Conservation (phyloP, 192 early-diverging fungal genomes). For the Spizellomyces sp. region DNA sequence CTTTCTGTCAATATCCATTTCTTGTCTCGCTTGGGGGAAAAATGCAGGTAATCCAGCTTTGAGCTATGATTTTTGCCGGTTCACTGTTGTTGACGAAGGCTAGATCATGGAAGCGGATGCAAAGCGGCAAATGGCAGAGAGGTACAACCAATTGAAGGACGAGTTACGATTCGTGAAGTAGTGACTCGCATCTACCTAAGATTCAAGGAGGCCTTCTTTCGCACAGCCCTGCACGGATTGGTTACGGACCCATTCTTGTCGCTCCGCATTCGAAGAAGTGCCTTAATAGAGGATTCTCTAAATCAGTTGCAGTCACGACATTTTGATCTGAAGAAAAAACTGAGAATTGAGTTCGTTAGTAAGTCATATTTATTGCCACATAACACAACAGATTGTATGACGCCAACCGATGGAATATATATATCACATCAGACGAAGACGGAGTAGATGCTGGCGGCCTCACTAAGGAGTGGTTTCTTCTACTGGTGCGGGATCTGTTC, state of each 20-base stretch:
- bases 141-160: slow-evolving; percentile 11
- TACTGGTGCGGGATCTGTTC: slow-evolving; percentile 87
- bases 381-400: background rate
- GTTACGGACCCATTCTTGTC: slow-evolving; percentile 55
- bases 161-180: background rate
- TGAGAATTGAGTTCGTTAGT: slow-evolving; percentile 50
- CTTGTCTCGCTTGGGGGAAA: slow-evolving; percentile 56
- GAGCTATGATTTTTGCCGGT: slow-evolving; percentile 3
- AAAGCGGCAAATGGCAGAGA: slow-evolving; percentile 43
- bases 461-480: slow-evolving; percentile 92
- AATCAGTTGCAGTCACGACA: slow-evolving; percentile 49
- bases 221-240: slow-evolving; percentile 44
- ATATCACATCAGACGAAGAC: slow-evolving; percentile 39
- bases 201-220: slow-evolving; percentile 53
- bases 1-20: slow-evolving; percentile 64
- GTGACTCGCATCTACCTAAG: background rate
- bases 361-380: background rate
- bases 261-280: slow-evolving; percentile 44
- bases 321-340: slow-evolving; percentile 59
- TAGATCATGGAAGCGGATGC: slow-evolving; percentile 54
- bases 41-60: slow-evolving; percentile 42
- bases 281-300: slow-evolving; percentile 55
- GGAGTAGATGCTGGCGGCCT: slow-evolving; percentile 94
- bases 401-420: background rate
- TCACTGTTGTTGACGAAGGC: background rate